These are phyloP conservation scores for Aspergillus coremiiformis DNA, from an alignment of 495 filamentous ascomycete genomes.

Conservation along the genomic window DNA sequence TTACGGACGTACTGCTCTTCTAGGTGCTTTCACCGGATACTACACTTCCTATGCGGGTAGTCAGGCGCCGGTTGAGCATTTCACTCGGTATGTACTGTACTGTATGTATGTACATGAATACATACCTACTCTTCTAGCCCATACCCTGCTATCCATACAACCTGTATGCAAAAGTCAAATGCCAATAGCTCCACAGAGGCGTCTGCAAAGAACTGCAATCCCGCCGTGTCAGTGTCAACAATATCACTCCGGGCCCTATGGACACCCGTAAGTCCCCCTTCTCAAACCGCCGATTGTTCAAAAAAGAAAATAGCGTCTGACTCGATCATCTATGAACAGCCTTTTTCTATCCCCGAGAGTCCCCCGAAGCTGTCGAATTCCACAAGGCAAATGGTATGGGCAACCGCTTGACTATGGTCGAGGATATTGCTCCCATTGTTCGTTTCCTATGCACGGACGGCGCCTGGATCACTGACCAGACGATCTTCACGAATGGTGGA, in stretches of 20 bases:
- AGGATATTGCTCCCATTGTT: conserved; percentile 33
- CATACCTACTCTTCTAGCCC: background rate
- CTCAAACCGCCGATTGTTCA: background rate
- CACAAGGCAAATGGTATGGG: conserved; percentile 31
- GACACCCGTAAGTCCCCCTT: conserved; percentile 30
- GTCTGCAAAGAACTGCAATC: conserved; percentile 32
- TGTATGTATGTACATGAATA: too few relatives aligned
- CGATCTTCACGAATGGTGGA: conserved; percentile 36
- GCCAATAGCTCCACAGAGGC: conserved; percentile 13
- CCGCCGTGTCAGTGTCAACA: conserved; percentile 30
- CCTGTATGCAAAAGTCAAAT: too few relatives aligned
- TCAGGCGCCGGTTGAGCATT: conserved; percentile 36
- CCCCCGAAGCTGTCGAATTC: conserved; percentile 25
- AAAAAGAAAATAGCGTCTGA: background rate
- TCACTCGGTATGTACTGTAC: conserved; percentile 25
- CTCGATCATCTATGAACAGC: conserved; percentile 12
- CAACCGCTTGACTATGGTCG: conserved; percentile 23
- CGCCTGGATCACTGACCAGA: conserved; percentile 34
- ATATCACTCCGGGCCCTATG: conserved; percentile 34
- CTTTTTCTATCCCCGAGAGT: conserved; percentile 33
- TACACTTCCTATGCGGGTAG: conserved; percentile 36
- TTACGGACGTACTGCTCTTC: conserved; percentile 28
- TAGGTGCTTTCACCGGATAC: conserved; percentile 32
- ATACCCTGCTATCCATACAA: too few relatives aligned
- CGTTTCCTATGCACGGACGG: conserved; percentile 33